Base-by-base conservation (phyloP, 2,329 filamentous ascomycete species). In the Penicillium sp. region DNA sequence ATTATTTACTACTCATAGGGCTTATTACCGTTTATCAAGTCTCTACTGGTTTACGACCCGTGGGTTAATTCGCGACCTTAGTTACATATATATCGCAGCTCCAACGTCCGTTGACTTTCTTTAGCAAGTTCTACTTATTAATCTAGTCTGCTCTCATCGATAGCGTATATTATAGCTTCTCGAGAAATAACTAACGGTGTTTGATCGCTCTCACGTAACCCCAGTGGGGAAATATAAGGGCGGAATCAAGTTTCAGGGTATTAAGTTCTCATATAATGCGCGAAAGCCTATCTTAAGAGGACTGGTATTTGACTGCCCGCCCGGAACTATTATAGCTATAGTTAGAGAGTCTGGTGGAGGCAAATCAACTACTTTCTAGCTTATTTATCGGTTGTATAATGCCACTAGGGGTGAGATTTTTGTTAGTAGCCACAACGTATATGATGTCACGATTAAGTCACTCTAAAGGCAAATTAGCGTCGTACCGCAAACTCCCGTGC, bases 111-210 rank as follows among this genome's bases (percentile, higher is more conserved):
- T 79, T 93, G 57, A 92, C 92, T 72, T 93, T 91, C 76, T 93
- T 94, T 66, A 94, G 93, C 53, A 94, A 92, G 0, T 97, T 97
- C 72, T 99, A 97, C 74, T 85, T 93, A 48, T 94, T 92, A 58
- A 93, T 97, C 6, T 94, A 97, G 75, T 94, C 92, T 65, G 90
- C 93, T 51, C 90, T 99, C 88, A 97, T 99, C 69, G 97, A 95
- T 55, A 99, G 79, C 87, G 94, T 20, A 87, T 99, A 71, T 78
- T 99, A 51, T 93, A 97, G 74, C 81, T 99, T 18, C 97, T 99
- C 84, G 96, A 96, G 73, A 94, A 97, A 67, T 86, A 91, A 66
- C 93, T 94, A 0, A 96, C 91, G 0, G 93, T 99, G 25, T 81
- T 93, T 7, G 94, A 99, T 71, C 82, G 81, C 15, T 85, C 87